These are phyloP conservation scores for Pestalotiopsis sp. DNA, from an alignment of 2,329 filamentous ascomycete genomes.

Conservation along the genomic window DNA sequence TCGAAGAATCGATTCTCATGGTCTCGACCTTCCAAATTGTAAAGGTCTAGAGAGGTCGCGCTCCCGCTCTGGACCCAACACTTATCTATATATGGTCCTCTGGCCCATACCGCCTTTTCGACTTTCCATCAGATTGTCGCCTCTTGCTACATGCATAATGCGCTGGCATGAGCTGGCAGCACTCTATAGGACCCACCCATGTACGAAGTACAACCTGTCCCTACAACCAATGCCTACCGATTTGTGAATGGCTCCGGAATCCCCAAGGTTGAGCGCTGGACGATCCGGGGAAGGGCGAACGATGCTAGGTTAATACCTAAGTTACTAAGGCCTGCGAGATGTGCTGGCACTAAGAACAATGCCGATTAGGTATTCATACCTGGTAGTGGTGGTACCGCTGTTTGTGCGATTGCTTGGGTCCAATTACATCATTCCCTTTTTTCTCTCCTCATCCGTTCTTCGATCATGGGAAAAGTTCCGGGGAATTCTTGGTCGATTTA, in stretches of 20 bases:
- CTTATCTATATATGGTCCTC: slow-evolving; percentile 17
- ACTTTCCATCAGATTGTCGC: slow-evolving; percentile 26
- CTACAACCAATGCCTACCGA: slow-evolving; percentile 3
- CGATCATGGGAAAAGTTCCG: too few species aligned
- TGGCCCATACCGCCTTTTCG: slow-evolving; percentile 34
- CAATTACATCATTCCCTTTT: not conserved
- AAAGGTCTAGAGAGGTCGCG: not conserved
- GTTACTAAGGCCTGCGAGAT: not conserved
- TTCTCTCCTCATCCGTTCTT: not conserved
- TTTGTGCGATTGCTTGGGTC: not conserved
- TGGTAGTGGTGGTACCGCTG: not conserved
- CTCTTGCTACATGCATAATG: slow-evolving; percentile 34
- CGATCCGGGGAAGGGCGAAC: not conserved
- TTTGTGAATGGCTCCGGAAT: slow-evolving; percentile 8
- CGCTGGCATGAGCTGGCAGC: slow-evolving; percentile 36
- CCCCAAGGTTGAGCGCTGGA: not conserved
- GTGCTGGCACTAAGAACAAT: slow-evolving; percentile 1
- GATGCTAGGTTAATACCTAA: not conserved
- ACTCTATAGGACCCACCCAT: slow-evolving; percentile 29
- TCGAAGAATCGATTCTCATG: not conserved
- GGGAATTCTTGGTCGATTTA: too few species aligned
- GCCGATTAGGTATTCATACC: not conserved
- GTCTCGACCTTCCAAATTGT: not conserved
- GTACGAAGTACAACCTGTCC: slow-evolving; percentile 8
- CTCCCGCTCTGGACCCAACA: slow-evolving; percentile 3